Evolutionary conservation across 371 early-diverging fungal species (phyloP), one percentile per base, ranked within the genome.

Genomic region (Zancudomyces culisetae): DNA sequence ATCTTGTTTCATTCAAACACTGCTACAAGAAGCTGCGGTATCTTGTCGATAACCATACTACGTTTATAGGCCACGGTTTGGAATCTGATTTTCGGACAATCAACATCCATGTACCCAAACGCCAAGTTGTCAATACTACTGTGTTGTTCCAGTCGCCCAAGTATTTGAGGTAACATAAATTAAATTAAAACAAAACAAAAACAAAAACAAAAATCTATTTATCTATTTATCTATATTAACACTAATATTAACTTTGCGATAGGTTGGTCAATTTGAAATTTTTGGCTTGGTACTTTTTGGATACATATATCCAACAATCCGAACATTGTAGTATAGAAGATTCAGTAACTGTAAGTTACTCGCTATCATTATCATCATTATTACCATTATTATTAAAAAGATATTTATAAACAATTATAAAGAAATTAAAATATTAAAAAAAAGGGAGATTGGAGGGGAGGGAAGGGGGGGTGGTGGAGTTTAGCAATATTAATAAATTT

Each of bases 251-350:
- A 8, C 4, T 43, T 21, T 43, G 6, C 4, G 20, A n/a, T 49
- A 29, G 49, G 29, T 21, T 49, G 19, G 43, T 49, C 10, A 35
- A 91, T 2, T 61, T 95, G 26, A 71, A 85, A 24, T 95, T 93
- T 61, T 70, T 95, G 57, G 87, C 90, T 2, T 93, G 93, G 92
- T 81, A 79, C 60, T 54, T 92, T n/a, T 70, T 86, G n/a, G 63
- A 73, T 12, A 70, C 79, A 47, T 79, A 85, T 48, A 88, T 95
- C 59, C 96, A 95, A 56, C 72, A 73, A 1, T 79, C 80, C 2
- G 77, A 81, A 1, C 96, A 95, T 64, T 90, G 90, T 62, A 87
- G 87, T 68, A 81, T 92, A 23, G 92, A 88, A 58, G 96, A 95
- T 68, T 87, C 96, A 0, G 70, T 77, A 43, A 83, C 88, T 12